Conservation (phyloP, 2,329 filamentous ascomycete genomes). For the Colletotrichum coccodes region DNA sequence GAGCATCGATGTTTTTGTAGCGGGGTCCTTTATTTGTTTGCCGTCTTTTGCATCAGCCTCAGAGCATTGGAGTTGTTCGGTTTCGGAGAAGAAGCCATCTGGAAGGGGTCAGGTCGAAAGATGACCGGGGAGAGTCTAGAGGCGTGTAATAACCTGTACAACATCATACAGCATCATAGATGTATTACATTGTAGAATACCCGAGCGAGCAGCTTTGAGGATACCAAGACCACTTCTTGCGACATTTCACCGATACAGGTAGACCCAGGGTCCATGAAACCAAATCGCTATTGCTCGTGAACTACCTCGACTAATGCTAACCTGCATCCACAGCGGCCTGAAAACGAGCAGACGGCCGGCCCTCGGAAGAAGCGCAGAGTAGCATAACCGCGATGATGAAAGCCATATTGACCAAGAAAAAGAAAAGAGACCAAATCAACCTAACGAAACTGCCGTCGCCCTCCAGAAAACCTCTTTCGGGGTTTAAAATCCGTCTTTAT, state of each 20-base stretch:
- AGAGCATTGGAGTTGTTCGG: neutral
- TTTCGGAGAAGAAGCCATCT: neutral
- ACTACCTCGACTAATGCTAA: neutral
- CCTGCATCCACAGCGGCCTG: neutral
- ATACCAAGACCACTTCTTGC: neutral
- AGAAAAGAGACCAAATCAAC: neutral
- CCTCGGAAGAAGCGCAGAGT: neutral
- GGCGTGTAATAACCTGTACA: conserved; percentile 13
- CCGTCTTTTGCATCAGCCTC: neutral
- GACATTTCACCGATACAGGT: neutral
- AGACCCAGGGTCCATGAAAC: neutral
- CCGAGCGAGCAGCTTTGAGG: neutral
- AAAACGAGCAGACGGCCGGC: neutral
- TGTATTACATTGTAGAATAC: conserved; percentile 6
- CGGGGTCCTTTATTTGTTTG: neutral
- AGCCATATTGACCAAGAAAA: neutral
- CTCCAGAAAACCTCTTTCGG: neutral
- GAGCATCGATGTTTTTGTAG: neutral
- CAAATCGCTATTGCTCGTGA: neutral
- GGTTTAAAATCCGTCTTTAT: neutral
- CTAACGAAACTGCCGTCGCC: neutral
- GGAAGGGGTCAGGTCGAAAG: neutral
- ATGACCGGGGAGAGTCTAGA: neutral
- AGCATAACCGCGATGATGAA: neutral
- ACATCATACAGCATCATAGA: neutral